These are phyloP conservation scores for Phascolomyces articulosus DNA, from an alignment of 371 early-diverging fungal genomes.

Conservation along the genomic window DNA sequence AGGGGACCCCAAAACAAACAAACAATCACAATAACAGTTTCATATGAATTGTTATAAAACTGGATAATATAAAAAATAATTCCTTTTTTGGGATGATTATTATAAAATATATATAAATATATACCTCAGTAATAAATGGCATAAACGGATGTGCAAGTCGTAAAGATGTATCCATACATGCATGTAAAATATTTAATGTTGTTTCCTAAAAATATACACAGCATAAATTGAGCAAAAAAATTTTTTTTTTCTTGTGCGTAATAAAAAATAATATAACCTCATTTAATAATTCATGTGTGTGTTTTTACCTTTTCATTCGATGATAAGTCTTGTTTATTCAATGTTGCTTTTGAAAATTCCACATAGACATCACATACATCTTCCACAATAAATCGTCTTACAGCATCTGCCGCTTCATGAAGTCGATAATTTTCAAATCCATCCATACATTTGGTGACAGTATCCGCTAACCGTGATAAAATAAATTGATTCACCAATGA, in stretches of 20 bases:
- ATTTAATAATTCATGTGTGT: too few relatives aligned
- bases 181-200: constrained; percentile 62
- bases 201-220: constrained; percentile 21
- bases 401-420: constrained; percentile 83
- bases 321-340: constrained; percentile 44
- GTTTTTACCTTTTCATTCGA: constrained; percentile 49
- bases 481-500: constrained; percentile 87
- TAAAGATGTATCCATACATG: constrained; percentile 83
- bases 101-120: constrained; percentile 17
- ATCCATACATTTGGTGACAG: constrained; percentile 64
- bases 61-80: too few relatives aligned
- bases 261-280: too few relatives aligned
- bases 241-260: too few relatives aligned
- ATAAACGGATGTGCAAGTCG: constrained; percentile 96
- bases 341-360: constrained; percentile 73
- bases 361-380: constrained; percentile 98
- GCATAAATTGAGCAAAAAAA: too few relatives aligned
- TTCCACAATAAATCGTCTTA: constrained; percentile 89
- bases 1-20: too few relatives aligned
- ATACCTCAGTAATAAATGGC: constrained; percentile 99
- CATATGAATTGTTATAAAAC: not conserved
- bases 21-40: not conserved
- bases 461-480: constrained; percentile 79
- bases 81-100: too few relatives aligned
- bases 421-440: constrained; percentile 79